These are phyloP conservation scores for Acanthamoeba triangularis DNA, from an alignment of 208 protist genomes.

Conservation along the genomic window DNA sequence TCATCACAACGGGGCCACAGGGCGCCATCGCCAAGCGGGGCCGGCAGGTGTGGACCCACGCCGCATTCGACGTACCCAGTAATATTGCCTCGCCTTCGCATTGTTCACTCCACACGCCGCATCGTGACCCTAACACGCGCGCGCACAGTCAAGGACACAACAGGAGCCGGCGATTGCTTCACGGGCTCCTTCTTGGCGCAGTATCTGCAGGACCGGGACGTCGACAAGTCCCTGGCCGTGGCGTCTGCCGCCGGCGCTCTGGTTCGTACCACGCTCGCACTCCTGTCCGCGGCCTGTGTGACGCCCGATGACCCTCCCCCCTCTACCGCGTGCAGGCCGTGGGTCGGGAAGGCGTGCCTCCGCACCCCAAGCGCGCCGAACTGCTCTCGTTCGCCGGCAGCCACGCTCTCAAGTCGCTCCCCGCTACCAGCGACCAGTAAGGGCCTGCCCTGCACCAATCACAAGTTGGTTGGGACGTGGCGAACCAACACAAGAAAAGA, in stretches of 20 bases:
- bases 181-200: constrained; percentile 19
- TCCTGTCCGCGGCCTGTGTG: no score
- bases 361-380: background rate
- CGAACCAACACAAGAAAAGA: no score
- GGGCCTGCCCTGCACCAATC: background rate
- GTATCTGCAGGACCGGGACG: background rate
- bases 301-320: no score
- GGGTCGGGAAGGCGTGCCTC: background rate
- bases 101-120: no score
- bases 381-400: background rate
- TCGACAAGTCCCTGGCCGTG: background rate
- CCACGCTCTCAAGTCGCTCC: background rate
- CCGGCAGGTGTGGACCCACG: background rate
- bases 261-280: background rate
- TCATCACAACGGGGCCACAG: constrained; percentile 1
- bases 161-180: constrained; percentile 13
- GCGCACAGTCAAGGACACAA: constrained; percentile 1
- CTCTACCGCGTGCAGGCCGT: background rate
- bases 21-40: constrained; percentile 13
- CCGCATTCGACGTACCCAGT: background rate
- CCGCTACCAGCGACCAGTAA: no score
- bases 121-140: background rate
- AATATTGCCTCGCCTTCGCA: background rate
- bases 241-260: background rate
- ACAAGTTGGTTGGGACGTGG: background rate